Evolutionary conservation across 164 flowering plant species (phyloP).

Genomic region (Vitis rupestris): DNA sequence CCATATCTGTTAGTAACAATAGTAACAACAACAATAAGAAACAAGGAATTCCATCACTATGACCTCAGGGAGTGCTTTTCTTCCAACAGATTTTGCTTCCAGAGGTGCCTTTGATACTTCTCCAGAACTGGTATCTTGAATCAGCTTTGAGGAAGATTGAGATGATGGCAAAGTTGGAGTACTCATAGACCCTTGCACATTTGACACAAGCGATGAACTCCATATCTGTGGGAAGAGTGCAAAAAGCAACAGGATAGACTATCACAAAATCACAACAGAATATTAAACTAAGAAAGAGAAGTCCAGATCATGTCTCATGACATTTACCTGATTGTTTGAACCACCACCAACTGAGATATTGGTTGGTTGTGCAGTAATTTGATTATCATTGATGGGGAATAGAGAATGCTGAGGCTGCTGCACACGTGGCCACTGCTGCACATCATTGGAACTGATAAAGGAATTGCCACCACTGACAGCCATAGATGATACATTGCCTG

Average conservation of each 20-base stretch:
- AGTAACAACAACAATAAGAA: no score
- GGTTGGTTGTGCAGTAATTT: slow-evolving; percentile 8
- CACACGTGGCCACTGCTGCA: slow-evolving; percentile 6
- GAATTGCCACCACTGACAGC: slow-evolving; percentile 6
- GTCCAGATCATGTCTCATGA: no score
- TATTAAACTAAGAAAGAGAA: no score
- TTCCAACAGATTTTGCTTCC: slow-evolving; percentile 26
- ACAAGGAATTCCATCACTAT: neutral
- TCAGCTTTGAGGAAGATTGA: slow-evolving; percentile 18
- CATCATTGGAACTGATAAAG: slow-evolving; percentile 1
- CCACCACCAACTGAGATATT: neutral
- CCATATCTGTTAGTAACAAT: no score
- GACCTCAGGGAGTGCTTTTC: slow-evolving; percentile 55
- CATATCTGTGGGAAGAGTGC: slow-evolving; percentile 31
- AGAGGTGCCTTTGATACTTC: slow-evolving; percentile 10
- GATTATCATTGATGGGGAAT: slow-evolving; percentile 2
- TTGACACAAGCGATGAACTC: slow-evolving; percentile 29
- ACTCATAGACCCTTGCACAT: slow-evolving; percentile 32
- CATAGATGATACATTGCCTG: slow-evolving; percentile 7
- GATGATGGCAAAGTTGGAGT: slow-evolving; percentile 17
- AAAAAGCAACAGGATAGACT: neutral
- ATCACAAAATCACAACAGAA: neutral
- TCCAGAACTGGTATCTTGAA: slow-evolving; percentile 24
- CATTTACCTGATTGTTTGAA: neutral
- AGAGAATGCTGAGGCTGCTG: slow-evolving; percentile 18